Evolutionary conservation across 495 filamentous ascomycete species (phyloP), one percentile per base, ranked within the genome.

Genomic region (Stereocaulon alpinum): DNA sequence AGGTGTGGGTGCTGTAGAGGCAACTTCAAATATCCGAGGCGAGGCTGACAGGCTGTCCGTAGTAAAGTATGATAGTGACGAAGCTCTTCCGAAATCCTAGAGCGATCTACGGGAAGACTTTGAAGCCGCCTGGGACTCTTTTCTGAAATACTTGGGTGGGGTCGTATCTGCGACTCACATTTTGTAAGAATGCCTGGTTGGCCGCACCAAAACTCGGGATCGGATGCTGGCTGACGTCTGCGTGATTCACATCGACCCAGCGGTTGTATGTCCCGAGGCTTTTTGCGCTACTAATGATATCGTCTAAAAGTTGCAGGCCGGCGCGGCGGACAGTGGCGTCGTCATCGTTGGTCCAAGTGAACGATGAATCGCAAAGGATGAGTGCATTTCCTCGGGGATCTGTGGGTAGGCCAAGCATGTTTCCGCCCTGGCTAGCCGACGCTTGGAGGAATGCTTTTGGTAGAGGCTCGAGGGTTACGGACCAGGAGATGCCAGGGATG

Each of bases 91-190:
- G n/a, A n/a, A n/a, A n/a, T n/a, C n/a, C n/a, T n/a, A n/a, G n/a
- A n/a, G n/a, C n/a, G n/a, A n/a, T n/a, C 30, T 34, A 9, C 30
- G 30, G 4, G 45, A 41, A 55, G 20, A 71, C 20, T 63, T 72
- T 72, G 41, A 70, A 75, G 0, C 70, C 70, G 0, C 71, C 69
- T 0, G 67, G 70, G 1, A 76, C 71, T 51, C 72, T 58, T 37
- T 51, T 73, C 73, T 81, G 77, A 58, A 82, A 82, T 1, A 81
- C 67, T 1, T 66, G 72, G 1, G 70, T 56, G 0, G 78, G 77
- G 59, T 82, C 80, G 61, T 77, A 82, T 66, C 76, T 74, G 58
- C 64, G 63, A 2, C 70, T 73, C 42, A 73, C 69, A 24, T 57
- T 47, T 29, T 63, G 58, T 53, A 84, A 62, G n/a, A 65, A 63